Base-by-base conservation (phyloP, 2,329 filamentous ascomycete genomes). In the Mycosphaerella sp. region DNA sequence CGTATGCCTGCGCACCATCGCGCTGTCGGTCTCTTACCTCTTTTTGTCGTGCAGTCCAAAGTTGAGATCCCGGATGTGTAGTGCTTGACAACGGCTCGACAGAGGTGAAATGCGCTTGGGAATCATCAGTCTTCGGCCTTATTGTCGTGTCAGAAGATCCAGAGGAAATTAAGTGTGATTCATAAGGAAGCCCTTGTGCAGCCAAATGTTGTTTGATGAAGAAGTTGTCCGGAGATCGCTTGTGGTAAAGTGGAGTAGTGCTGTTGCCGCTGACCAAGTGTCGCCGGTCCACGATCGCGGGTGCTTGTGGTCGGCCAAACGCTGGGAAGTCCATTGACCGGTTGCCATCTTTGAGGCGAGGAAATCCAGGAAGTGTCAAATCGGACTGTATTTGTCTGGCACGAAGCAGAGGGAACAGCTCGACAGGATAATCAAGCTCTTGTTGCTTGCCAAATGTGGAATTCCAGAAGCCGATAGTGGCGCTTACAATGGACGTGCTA, bases 1-100 rank as follows among this genome's bases (percentile, higher is more conserved):
- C 76, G 59, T 89, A 91, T 55, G 91, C 73, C 0, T 76, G 76
- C 4, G 80, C 78, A 18, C 85, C 81, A 7, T 69, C 69, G 41
- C 77, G 77, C 64, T 94, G 88, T 44, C 85, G 78, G 60, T 87
- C 82, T 41, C 82, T 79, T 37, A 91, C 81, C 61, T 95, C 88
- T 62, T 78, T 84, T 66, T 95, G 89, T 39, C 82, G 79, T 32
- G 90, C 86, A 0, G 89, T 95, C 43, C 95, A 72, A 14, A 83
- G 70, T 60, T 93, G 88, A 0, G 86, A 88, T 50, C 87, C 83
- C 2, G 76, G 64, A 3, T 64, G 59, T 16, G 65, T 0, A 67
- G 70, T 12, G 71, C 68, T 4, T 75, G 70, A 2, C 77, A 0
- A 83, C 10, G 82, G 80, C 27, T 79, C 77, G 41, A 91, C 84